Base-by-base conservation (phyloP, 106 monocot genomes). In the Phalaenopsis equestris region DNA sequence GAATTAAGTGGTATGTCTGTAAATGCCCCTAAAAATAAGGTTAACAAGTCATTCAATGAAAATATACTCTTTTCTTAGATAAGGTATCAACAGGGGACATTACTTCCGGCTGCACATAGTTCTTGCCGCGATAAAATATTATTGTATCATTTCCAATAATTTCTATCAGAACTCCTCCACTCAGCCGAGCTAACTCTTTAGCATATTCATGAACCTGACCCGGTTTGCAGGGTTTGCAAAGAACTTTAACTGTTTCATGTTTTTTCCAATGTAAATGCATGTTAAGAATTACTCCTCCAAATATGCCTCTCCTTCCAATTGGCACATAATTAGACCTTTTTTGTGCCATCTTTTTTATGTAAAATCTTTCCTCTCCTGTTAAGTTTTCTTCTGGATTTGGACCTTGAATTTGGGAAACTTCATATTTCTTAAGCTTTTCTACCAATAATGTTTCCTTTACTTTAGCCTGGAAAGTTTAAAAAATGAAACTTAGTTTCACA, bases 231-330 rank as follows among this genome's bases (percentile, higher is more conserved):
- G 99, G 99, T 74, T 93, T 99, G 83, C 99, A 99, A 43, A 99
- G 75, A 75, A 99, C 99, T 70, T 93, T 95, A 14, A 99, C 99
- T 36, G 99, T 99, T 81, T 99, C 99, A 86, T 99, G 99, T 56
- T 94, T 99, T 84, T 99, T 99, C 98, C 98, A 99, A 80, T 99
- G 98, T 84, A 99, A 72, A 87, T 94, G 98, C 94, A 99, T 99
- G 84, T 99, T 99, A 2, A 99, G 78, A 78, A 99, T 87, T 61
- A 99, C 92, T 77, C 98, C 98, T 41, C 92, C 92, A 80, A 94
- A 99, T 3, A 99, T 64, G 12, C 98, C 98, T 84, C 94, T 55
- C 83, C 89, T 82, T 79, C 98, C 98, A 72, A 99, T 84, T 72
- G 92, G 94, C 5, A 94, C 98, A 80, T 94, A 99, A 84, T 99